A percentile compares a stretch with the other conserved stretches of the same genome.
phyloP scores from a whole-genome alignment of 306 rosid genomes.

The Mimosa pudica region DNA sequence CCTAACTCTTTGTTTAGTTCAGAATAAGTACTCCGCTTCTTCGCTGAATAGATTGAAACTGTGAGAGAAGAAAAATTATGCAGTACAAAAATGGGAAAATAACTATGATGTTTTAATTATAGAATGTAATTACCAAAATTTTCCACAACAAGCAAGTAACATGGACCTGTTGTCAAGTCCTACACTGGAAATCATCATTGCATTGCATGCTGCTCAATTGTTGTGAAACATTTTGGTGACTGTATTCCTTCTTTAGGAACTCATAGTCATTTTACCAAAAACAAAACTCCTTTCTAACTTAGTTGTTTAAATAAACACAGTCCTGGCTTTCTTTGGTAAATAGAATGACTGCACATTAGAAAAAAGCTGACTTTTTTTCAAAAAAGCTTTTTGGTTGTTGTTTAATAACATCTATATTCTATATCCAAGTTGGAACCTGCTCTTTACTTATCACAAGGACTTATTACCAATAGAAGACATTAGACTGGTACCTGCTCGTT shows the following conservation, averaged over 20 bases:
- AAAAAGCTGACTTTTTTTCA: background rate
- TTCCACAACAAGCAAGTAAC: no score
- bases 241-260: no score
- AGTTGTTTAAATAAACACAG: background rate
- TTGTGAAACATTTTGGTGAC: no score
- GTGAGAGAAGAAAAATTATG: background rate
- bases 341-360: background rate
- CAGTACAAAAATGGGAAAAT: background rate
- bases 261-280: background rate
- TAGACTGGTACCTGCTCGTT: slow-evolving; percentile 21
- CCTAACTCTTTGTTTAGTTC: slow-evolving; percentile 40
- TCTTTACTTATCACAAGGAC: background rate
- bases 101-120: no score
- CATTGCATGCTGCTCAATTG: no score
- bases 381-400: no score
- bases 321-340: background rate
- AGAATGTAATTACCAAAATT: no score
- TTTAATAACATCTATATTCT: background rate
- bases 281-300: background rate
- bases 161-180: no score
- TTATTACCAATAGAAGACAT: background rate
- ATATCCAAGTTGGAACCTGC: no score
- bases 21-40: slow-evolving; percentile 19
- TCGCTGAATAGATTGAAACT: slow-evolving; percentile 10
- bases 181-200: no score